Base-by-base conservation (phyloP, 306 rosid species). In the Inga oerstediana region DNA sequence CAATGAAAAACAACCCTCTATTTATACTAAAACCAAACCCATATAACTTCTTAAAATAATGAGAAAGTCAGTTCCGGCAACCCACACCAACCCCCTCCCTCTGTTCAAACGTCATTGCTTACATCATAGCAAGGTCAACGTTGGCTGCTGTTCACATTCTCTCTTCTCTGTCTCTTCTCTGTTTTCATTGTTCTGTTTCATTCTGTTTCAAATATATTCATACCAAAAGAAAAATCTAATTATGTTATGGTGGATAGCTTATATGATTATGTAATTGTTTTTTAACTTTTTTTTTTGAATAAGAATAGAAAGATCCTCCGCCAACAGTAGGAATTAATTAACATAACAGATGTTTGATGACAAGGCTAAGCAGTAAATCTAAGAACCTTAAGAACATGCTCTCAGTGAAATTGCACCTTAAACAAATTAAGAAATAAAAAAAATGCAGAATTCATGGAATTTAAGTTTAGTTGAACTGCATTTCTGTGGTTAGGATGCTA, bases 401-500 rank as follows among this genome's bases (percentile, higher is more conserved):
- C 34, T 43, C 34, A 2, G 9, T 41, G 75, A 70, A 70, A 20
- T 43, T 70, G 54, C 75, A 20, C 20, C 51, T 20, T 41, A 20
- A 34, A 67, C 41, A 19, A 41, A 27, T 3, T 41, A 39, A 37
- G 30, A 69, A 69, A 20, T 19, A 13, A 69, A 69, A 70, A 70
- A 70, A 0, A 37, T 19, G 17, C 10, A 19, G 27, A 22, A 13
- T 43, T 71, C 19, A 43, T 22, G 67, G 35, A 61, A 61, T 11
- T 10, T 10, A 22, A 8, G 67, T 61, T 3, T 24, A 3, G 67
- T 61, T 24, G 27, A 7, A 61, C 35, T 61, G 24, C 75, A 52
- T 81, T 76, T 82, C 62, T 48, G 67, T 72, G 59, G 7, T 72
- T 70, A 74, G 58, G 67, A 46, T 76, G 83, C 72, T 73, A 49